These are phyloP conservation scores for Clarireedia monteithiana DNA, from an alignment of 2,329 filamentous ascomycete genomes.

Conservation along the genomic window DNA sequence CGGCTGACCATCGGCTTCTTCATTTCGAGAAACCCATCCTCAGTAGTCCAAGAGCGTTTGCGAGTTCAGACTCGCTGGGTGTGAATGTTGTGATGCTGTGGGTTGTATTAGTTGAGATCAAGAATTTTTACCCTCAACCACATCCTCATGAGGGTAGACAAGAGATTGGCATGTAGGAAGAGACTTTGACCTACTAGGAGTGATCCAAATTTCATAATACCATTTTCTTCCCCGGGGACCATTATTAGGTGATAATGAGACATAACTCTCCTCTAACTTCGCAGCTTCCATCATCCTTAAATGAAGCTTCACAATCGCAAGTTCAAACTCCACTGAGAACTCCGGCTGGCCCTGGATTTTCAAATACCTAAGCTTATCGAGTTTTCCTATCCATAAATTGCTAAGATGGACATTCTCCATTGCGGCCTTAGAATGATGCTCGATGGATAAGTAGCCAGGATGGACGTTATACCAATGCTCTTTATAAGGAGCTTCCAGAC, in stretches of 20 bases:
- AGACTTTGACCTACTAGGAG: constrained; percentile 1
- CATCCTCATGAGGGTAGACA: too few species aligned
- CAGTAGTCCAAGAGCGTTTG: too few species aligned
- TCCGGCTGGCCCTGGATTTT: constrained; percentile 7
- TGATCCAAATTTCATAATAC: constrained; percentile 9
- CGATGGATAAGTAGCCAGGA: constrained; percentile 4
- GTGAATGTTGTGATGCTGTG: too few species aligned
- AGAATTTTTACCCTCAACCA: too few species aligned
- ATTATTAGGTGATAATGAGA: constrained; percentile 6
- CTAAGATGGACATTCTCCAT: constrained; percentile 3
- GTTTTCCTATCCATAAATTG: constrained; percentile 1
- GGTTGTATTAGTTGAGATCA: too few species aligned
- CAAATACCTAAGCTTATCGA: constrained; percentile 1
- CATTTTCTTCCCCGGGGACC: constrained; percentile 5
- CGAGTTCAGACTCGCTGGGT: too few species aligned
- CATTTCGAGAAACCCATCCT: too few species aligned
- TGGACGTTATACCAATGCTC: constrained; percentile 5
- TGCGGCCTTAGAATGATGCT: constrained; percentile 4
- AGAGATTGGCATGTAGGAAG: background rate
- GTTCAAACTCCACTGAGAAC: constrained; percentile 4
- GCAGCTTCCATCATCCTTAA: constrained; percentile 5
- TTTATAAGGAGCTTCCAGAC: background rate
- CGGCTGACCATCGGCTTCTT: too few species aligned
- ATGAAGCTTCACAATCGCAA: constrained; percentile 7
- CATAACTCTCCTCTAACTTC: background rate